These are phyloP conservation scores for Amphicarpaea edgeworthii DNA, from an alignment of 306 rosid genomes.

Conservation along the genomic window DNA sequence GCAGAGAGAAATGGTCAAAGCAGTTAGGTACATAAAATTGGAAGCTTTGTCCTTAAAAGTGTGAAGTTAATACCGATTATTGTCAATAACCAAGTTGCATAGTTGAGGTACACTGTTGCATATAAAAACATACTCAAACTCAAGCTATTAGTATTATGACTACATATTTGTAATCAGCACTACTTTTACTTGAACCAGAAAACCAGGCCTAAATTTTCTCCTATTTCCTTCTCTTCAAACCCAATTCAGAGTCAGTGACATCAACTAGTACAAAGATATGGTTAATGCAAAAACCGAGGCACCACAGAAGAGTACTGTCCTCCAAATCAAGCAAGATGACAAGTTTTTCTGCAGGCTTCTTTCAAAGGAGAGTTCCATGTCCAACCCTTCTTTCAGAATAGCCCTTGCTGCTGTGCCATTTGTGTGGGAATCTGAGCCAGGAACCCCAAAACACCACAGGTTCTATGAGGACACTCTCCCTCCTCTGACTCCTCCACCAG, in stretches of 20 bases:
- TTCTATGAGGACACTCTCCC: slow-evolving; percentile 61
- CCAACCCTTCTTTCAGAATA: slow-evolving; percentile 68
- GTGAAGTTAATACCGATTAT: slow-evolving; percentile 15
- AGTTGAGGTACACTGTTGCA: slow-evolving; percentile 1
- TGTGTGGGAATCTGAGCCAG: slow-evolving; percentile 88
- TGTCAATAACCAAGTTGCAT: slow-evolving; percentile 34
- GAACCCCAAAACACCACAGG: slow-evolving; percentile 70
- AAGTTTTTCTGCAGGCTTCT: slow-evolving; percentile 70
- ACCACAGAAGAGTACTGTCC: slow-evolving; percentile 57
- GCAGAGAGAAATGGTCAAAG: slow-evolving; percentile 23
- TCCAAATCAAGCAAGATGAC: slow-evolving; percentile 67
- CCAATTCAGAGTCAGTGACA: not conserved
- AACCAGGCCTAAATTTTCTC: not conserved
- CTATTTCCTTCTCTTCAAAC: slow-evolving; percentile 16
- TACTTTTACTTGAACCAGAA: slow-evolving; percentile 25
- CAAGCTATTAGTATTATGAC: no score
- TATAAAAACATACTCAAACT: slow-evolving; percentile 33
- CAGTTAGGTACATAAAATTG: slow-evolving; percentile 20
- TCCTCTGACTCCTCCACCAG: slow-evolving; percentile 91
- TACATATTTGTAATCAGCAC: slow-evolving; percentile 21
- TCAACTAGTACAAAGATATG: slow-evolving; percentile 49
- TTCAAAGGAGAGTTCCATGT: slow-evolving; percentile 72
- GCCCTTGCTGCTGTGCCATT: slow-evolving; percentile 73
- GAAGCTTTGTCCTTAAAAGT: slow-evolving; percentile 2
- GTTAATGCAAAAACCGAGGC: slow-evolving; percentile 49